Base-by-base conservation (phyloP, 2,329 filamentous ascomycete species). In the Fusarium mangiferae region DNA sequence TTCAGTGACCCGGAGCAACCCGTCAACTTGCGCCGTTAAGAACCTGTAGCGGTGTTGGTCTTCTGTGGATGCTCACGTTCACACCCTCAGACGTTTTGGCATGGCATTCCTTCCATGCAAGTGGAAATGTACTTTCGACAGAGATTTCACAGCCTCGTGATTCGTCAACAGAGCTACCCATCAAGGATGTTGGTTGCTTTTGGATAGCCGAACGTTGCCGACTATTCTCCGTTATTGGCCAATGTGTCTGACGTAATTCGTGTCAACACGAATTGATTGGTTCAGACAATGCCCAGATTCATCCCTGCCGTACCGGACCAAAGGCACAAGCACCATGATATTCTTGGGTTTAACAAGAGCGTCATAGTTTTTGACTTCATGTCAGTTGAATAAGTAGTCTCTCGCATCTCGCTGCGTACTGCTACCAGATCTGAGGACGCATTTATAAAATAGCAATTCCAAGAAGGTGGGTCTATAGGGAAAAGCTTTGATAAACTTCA, bases 211-310 rank as follows among this genome's bases (percentile, higher is more conserved):
- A 78, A 73, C 66, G 48, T 75, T 75, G 64, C 76, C 76, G 76
- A 78, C 45, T 75, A 78, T 71, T 75, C 74, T 67, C 76, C 76
- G 63, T 30, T 18, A 78, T 75, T 78, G 74, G 75, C 20, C 26
- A 42, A 51, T n/a, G 1, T 13, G 24, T 22, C 48, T 44, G 49
- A 42, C 41, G 42, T 52, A 42, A 46, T 51, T 52, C 35, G 14
- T 38, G 49, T 64, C 18, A 8, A 28, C n/a, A 22, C 24, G 24
- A 26, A 52, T 28, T 69, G 65, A 77, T 77, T 77, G 74, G 75
- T 24, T 30, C 30, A 62, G 60, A 68, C 58, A 55, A 70, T 61
- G 60, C 49, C 54, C 49, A 74, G 48, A 59, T 65, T 70, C 63
- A 76, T 68, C 75, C 75, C 57, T 62, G 75, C 71, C 63, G 24